These are phyloP conservation scores for Paecilomyces sp. DNA, from an alignment of 2,329 filamentous ascomycete species.

Conservation along the genomic window DNA sequence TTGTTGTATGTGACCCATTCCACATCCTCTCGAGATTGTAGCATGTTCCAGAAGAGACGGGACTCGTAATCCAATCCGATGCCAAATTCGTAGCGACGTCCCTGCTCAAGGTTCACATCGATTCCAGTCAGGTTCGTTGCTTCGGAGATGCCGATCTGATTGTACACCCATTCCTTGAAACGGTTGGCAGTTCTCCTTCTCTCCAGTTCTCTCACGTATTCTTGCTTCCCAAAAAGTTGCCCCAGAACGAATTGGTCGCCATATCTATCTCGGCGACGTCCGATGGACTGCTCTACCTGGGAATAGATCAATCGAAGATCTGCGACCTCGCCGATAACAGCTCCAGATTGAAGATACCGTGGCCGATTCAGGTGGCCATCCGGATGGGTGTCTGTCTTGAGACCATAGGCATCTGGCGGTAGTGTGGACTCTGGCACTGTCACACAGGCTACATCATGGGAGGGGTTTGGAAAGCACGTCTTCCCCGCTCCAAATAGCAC, in stretches of 20 bases:
- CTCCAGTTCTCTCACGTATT: conserved; percentile 41
- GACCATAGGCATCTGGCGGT: conserved; percentile 43
- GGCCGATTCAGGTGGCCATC: conserved; percentile 36
- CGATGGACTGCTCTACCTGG: conserved; percentile 33
- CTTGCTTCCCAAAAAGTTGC: conserved; percentile 48
- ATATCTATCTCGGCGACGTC: conserved; percentile 21
- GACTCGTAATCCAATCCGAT: conserved; percentile 49
- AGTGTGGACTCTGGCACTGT: conserved; percentile 47
- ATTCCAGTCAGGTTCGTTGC: conserved; percentile 29
- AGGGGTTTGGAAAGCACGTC: conserved; percentile 39
- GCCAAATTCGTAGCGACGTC: conserved; percentile 42
- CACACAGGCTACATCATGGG: conserved; percentile 44
- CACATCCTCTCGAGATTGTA: conserved; percentile 31
- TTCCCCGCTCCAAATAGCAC: conserved; percentile 53
- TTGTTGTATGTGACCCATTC: conserved; percentile 36
- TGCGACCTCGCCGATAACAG: conserved; percentile 44
- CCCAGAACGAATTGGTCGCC: conserved; percentile 44
- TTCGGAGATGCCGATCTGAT: conserved; percentile 29
- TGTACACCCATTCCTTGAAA: conserved; percentile 32
- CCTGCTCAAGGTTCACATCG: conserved; percentile 25
- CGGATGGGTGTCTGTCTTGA: conserved; percentile 32
- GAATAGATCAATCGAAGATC: conserved; percentile 43
- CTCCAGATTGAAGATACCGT: conserved; percentile 43
- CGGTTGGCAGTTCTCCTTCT: conserved; percentile 24
- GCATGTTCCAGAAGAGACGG: conserved; percentile 42